A percentile compares a stretch with the other conserved stretches of the same genome.
Evolutionary conservation across 1,284 basidiomycete species (phyloP).

Genomic region (Marasmius fiardii): DNA sequence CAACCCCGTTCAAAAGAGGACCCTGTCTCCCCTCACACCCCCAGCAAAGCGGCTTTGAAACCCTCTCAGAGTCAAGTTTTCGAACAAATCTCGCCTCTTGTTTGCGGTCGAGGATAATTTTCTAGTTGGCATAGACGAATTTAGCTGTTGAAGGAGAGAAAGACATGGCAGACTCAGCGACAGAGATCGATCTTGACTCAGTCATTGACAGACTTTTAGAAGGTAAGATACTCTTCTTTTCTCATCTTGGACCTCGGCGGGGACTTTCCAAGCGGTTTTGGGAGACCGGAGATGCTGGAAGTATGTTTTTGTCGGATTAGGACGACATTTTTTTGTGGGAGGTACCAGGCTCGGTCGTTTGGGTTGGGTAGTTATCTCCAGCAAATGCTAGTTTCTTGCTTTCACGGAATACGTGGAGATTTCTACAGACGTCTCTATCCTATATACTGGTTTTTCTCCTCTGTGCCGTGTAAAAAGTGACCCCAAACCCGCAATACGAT

Average conservation of each 20-base stretch:
- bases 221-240: constrained; percentile 65
- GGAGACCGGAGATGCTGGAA: background rate
- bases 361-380: no score
- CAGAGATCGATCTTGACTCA: constrained; percentile 96
- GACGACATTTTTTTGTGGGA: no score
- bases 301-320: no score
- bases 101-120: background rate
- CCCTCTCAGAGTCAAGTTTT: constrained; percentile 3
- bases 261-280: background rate
- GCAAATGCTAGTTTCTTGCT: no score
- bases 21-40: background rate
- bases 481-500: background rate
- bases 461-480: no score
- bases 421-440: no score
- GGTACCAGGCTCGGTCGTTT: no score
- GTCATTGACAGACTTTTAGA: constrained; percentile 96
- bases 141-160: constrained; percentile 13
- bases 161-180: constrained; percentile 60
- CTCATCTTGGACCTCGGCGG: constrained; percentile 14
- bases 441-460: no score
- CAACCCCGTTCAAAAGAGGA: constrained; percentile 7
- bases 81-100: background rate
- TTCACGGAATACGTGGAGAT: no score
- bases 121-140: constrained; percentile 6
- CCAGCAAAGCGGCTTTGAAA: constrained; percentile 13